Percentiles rank a stretch among this genome's conserved stretches.
Conservation (phyloP, 2,329 filamentous ascomycete genomes). For the Fusarium abutilonis region DNA sequence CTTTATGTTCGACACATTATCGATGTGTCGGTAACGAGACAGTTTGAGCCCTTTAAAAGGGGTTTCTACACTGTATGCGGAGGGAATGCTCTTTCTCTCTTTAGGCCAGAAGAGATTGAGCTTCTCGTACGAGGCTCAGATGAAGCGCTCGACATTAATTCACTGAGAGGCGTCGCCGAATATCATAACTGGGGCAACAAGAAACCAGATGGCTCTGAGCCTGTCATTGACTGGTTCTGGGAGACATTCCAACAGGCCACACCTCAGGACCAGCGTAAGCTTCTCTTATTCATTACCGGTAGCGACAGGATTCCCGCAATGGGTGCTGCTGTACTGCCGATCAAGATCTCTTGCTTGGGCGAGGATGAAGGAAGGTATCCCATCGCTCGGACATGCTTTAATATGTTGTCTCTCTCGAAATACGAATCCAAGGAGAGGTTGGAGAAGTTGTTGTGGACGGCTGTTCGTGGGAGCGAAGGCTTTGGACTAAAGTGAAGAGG, state of each 20-base stretch:
- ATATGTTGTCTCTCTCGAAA: slow-evolving; percentile 79
- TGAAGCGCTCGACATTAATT: slow-evolving; percentile 80
- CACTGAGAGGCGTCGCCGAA: slow-evolving; percentile 77
- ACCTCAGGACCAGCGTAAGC: slow-evolving; percentile 75
- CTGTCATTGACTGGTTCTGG: slow-evolving; percentile 89
- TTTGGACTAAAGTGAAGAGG: slow-evolving; percentile 80
- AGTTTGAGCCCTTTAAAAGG: slow-evolving; percentile 93
- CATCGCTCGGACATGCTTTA: slow-evolving; percentile 91
- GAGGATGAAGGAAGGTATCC: slow-evolving; percentile 80
- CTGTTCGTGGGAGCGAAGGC: slow-evolving; percentile 89
- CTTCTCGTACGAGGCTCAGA: slow-evolving; percentile 86
- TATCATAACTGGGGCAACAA: slow-evolving; percentile 81
- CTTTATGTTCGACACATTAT: slow-evolving; percentile 83
- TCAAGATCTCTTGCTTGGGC: slow-evolving; percentile 80
- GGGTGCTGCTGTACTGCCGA: slow-evolving; percentile 80
- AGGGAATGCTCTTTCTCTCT: slow-evolving; percentile 86
- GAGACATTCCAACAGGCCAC: slow-evolving; percentile 74
- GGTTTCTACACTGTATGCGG: slow-evolving; percentile 94
- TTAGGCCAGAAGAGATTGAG: slow-evolving; percentile 91
- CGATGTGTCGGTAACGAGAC: slow-evolving; percentile 78
- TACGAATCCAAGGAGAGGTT: slow-evolving; percentile 74
- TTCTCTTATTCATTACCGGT: slow-evolving; percentile 88
- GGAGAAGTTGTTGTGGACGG: slow-evolving; percentile 80
- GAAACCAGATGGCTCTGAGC: slow-evolving; percentile 67
- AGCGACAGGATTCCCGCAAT: slow-evolving; percentile 91